phyloP scores from a whole-genome alignment of 176 grass and related monocot genomes.

The Raddia guianensis region DNA sequence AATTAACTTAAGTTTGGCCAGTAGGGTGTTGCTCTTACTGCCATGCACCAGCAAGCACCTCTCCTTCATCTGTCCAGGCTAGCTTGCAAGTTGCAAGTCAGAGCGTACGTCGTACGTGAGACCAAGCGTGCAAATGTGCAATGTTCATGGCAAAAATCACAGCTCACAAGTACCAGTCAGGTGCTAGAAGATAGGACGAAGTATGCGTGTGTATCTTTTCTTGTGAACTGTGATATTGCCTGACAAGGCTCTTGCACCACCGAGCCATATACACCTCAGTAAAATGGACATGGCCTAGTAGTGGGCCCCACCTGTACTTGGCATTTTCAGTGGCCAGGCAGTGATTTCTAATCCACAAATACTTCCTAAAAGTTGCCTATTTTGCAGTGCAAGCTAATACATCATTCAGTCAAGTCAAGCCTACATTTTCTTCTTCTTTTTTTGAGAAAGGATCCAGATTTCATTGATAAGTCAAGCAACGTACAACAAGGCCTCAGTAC shows the following conservation, averaged over 20 bases:
- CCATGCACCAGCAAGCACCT: not conserved
- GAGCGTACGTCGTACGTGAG: not conserved
- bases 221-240: slow-evolving; percentile 13
- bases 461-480: too few species aligned
- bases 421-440: not conserved
- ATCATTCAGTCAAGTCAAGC: not conserved
- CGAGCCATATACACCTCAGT: not conserved
- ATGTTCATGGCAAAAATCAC: too few species aligned
- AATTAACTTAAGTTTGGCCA: not conserved
- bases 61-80: too few species aligned
- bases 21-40: not conserved
- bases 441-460: too few species aligned
- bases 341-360: not conserved
- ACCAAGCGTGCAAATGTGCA: not conserved
- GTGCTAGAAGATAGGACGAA: not conserved
- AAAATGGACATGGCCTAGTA: slow-evolving; percentile 11
- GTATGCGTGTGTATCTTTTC: not conserved
- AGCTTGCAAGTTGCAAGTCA: not conserved
- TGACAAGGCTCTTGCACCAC: not conserved
- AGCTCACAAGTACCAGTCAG: too few species aligned
- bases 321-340: not conserved
- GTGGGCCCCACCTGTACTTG: slow-evolving; percentile 11
- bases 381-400: not conserved
- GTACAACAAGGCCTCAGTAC: too few species aligned
- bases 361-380: not conserved